A percentile compares a stretch with the other conserved stretches of the same genome.
These are phyloP conservation scores for Golovinomyces cichoracearum DNA, from an alignment of 2,329 filamentous ascomycete species.

Conservation along the genomic window DNA sequence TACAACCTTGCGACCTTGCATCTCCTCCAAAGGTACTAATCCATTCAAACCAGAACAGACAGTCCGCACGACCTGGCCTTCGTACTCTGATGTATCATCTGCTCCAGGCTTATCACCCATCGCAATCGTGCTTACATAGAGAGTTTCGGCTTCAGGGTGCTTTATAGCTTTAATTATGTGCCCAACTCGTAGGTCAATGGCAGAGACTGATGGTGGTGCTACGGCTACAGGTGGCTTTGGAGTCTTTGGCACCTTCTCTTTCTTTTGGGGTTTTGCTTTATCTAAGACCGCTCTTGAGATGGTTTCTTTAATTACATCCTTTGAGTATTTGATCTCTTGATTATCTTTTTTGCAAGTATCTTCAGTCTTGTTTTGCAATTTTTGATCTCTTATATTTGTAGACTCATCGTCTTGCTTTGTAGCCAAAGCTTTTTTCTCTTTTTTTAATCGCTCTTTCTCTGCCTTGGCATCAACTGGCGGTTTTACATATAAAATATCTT, in stretches of 20 bases:
- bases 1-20: slow-evolving; percentile 88
- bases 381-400: slow-evolving; percentile 29
- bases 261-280: slow-evolving; percentile 48
- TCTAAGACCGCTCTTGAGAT: slow-evolving; percentile 4
- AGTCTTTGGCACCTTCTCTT: slow-evolving; percentile 60
- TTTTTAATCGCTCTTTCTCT: slow-evolving; percentile 90
- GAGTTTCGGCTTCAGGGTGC: slow-evolving; percentile 87
- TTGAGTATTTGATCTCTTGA: neutral
- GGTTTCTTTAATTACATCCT: slow-evolving; percentile 14
- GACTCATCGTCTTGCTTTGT: slow-evolving; percentile 26
- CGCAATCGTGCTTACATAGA: slow-evolving; percentile 86
- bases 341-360: slow-evolving; percentile 21
- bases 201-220: slow-evolving; percentile 51
- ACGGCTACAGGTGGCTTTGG: slow-evolving; percentile 39
- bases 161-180: slow-evolving; percentile 91
- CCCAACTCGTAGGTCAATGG: slow-evolving; percentile 87
- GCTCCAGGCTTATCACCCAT: slow-evolving; percentile 68
- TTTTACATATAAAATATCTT: slow-evolving; percentile 65
- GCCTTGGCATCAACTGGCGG: slow-evolving; percentile 75
- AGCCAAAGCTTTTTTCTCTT: slow-evolving; percentile 57
- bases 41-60: slow-evolving; percentile 95
- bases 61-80: slow-evolving; percentile 74
- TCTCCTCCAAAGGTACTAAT: slow-evolving; percentile 71
- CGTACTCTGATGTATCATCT: slow-evolving; percentile 74
- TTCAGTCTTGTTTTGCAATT: slow-evolving; percentile 27